These are phyloP conservation scores for Pseudogymnoascus sp. DNA, from an alignment of 2,329 filamentous ascomycete species.

Conservation along the genomic window DNA sequence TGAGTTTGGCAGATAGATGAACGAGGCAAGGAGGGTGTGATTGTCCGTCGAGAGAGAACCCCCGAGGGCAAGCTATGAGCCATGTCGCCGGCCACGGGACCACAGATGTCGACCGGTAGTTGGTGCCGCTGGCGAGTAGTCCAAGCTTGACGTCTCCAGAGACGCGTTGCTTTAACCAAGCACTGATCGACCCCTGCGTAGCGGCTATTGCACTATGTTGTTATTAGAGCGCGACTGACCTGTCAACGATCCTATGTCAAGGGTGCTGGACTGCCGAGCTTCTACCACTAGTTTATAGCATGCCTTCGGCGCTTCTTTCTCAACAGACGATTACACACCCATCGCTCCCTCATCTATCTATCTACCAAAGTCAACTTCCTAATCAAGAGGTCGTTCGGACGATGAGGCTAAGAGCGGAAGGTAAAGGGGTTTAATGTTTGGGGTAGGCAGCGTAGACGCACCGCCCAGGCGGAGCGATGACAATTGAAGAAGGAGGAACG, in stretches of 20 bases:
- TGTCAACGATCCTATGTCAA: not conserved
- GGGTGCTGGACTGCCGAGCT: not conserved
- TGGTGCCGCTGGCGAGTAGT: not conserved
- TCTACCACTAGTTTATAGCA: not conserved
- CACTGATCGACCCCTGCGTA: not conserved
- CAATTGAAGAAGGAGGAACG: not conserved
- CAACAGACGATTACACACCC: not conserved
- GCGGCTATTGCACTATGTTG: conserved; percentile 5
- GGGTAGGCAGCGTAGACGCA: not conserved
- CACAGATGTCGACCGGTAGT: not conserved
- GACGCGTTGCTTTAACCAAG: not conserved
- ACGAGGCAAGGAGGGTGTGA: not conserved
- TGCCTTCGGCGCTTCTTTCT: not conserved
- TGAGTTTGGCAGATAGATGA: not conserved
- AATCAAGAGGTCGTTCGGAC: not conserved
- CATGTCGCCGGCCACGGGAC: not conserved
- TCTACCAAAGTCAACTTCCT: not conserved
- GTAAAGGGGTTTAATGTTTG: not conserved
- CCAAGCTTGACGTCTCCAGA: not conserved
- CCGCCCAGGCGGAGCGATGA: not conserved
- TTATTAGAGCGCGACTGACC: not conserved
- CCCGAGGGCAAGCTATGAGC: not conserved
- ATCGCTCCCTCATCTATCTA: not conserved
- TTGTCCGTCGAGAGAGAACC: not conserved
- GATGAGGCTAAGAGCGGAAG: not conserved